Base-by-base conservation (phyloP, 2,329 filamentous ascomycete genomes). In the Aspergillus floridensis region DNA sequence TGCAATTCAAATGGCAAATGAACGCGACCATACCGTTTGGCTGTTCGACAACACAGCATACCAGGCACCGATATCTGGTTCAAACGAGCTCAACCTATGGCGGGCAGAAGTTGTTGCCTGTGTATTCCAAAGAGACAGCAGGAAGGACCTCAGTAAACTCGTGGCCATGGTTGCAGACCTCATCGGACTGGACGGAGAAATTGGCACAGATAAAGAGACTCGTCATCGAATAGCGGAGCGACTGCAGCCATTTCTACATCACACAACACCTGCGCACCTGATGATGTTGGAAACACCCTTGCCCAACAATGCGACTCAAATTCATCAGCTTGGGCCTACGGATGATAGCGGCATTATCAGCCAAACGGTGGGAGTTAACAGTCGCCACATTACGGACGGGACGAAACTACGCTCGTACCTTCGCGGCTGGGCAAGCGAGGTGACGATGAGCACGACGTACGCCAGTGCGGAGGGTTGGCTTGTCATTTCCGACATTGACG, bases 31-130 rank as follows among this genome's bases (percentile, higher is more conserved):
- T 72, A 86, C 85, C 14, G 87, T 97, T 46, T 97, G 93, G 93
- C 80, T 97, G 7, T 81, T 97, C 51, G 92, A 98, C 78, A 96
- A 95, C 70, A 93, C 90, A 2, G 93, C 92, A 4, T 93, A 89
- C 72, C 85, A 86, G 61, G 68, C 73, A 24, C 53, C 70, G 56
- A 71, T 72, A 62, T 60, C 64, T 49, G 73, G 76, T 79, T 49
- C 69, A 60, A 67, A 68, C 19, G 57, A 52, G 22, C 74, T 76
- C 2, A 56, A 74, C 71, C 63, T 68, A 55, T 97, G 92, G 92
- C 82, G 90, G 69, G 89, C 89, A 26, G 91, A 97, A 71, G 92
- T 93, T 62, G 87, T 96, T 0, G 86, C 89, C 2, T 91, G 90
- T 49, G 90, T 92, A 59, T 96, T 97, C 67, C 85, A 89, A 63